These are phyloP conservation scores for Macrophomina pseudophaseolina DNA, from an alignment of 2,329 filamentous ascomycete genomes.

Conservation along the genomic window DNA sequence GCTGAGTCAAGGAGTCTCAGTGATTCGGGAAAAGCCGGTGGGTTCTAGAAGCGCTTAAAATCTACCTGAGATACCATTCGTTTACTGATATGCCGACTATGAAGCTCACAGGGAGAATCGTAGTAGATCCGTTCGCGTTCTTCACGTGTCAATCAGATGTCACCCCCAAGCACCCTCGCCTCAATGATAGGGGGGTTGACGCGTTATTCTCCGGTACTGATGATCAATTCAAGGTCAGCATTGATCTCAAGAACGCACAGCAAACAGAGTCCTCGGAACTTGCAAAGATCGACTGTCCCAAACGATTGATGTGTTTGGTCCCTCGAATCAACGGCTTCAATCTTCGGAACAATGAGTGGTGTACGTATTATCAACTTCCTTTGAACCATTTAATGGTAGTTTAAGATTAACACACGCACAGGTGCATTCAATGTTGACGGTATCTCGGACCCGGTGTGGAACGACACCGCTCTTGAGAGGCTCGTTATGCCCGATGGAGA, in stretches of 20 bases:
- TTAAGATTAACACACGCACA: not conserved
- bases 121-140: not conserved
- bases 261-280: conserved; percentile 37
- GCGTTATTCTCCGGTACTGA: not conserved
- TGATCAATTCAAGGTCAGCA: not conserved
- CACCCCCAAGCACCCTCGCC: not conserved
- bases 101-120: no score
- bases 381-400: no score
- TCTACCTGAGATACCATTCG: no score
- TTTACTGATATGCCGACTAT: no score
- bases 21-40: no score
- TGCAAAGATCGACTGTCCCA: conserved; percentile 38
- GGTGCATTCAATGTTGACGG: conserved; percentile 26
- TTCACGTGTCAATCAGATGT: not conserved
- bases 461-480: conserved; percentile 35
- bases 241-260: conserved; percentile 33
- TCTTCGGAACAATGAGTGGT: conserved; percentile 41
- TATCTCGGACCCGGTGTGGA: conserved; percentile 39
- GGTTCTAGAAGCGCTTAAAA: no score
- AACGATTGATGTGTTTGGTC: conserved; percentile 23
- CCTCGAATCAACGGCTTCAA: conserved; percentile 37
- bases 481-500: conserved; percentile 38
- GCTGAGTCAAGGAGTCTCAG: no score
- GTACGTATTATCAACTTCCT: conserved; percentile 28
- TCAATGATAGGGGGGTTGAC: not conserved